Percentiles rank a stretch among this genome's conserved stretches.
Conservation (phyloP, 331 rosid genomes). For the Cucumis variabilis region DNA sequence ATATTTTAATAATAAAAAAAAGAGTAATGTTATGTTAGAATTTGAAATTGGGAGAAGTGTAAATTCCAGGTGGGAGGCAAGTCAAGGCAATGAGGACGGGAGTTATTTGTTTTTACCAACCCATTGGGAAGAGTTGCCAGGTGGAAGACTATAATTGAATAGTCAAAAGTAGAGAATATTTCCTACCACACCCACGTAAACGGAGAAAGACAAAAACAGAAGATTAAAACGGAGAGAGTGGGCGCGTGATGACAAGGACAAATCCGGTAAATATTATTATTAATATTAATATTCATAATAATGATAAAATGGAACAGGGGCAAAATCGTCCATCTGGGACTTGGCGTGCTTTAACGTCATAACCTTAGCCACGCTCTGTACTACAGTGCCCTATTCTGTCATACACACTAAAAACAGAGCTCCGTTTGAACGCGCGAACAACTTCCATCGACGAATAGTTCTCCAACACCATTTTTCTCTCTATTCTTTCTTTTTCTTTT, state of each 20-base stretch:
- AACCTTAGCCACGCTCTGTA: constrained; percentile 66
- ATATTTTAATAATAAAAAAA: too few relatives aligned
- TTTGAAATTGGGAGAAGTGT: too few relatives aligned
- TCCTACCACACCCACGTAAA: constrained; percentile 15
- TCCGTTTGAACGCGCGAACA: constrained; percentile 26
- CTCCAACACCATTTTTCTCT: not conserved
- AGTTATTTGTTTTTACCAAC: constrained; percentile 18
- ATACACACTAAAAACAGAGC: constrained; percentile 34
- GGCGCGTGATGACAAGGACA: constrained; percentile 10
- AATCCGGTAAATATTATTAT: not conserved
- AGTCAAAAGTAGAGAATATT: constrained; percentile 15
- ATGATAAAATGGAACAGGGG: constrained; percentile 35
- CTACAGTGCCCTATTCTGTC: constrained; percentile 69
- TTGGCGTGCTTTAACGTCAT: constrained; percentile 74
- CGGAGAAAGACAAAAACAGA: not conserved
- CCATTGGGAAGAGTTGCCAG: not conserved
- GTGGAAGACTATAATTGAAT: not conserved
- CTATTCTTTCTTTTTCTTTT: not conserved
- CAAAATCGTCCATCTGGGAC: constrained; percentile 43
- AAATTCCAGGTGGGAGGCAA: too few relatives aligned
- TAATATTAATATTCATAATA: too few relatives aligned
- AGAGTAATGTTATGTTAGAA: too few relatives aligned
- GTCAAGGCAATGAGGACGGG: not conserved
- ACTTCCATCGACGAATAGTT: not conserved
- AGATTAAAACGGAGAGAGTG: not conserved